A percentile compares a stretch with the other conserved stretches of the same genome.
Evolutionary conservation across 345 rosid species (phyloP).

Genomic region (Ricinus communis): DNA sequence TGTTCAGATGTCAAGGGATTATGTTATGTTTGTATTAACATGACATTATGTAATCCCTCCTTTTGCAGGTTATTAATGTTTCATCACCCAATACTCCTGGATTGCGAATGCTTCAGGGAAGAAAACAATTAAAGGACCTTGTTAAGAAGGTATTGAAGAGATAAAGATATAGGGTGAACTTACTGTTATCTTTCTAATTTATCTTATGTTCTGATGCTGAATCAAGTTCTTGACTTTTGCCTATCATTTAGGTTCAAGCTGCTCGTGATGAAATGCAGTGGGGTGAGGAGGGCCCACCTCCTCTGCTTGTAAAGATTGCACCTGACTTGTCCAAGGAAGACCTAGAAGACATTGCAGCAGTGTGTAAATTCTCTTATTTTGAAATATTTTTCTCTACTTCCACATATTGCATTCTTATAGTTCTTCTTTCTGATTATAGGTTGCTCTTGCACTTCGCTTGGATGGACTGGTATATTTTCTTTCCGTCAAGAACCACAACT

Average conservation of each 20-base stretch:
- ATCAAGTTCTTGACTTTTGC: conserved; percentile 1
- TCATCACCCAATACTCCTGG: conserved; percentile 99
- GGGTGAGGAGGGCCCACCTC: conserved; percentile 99
- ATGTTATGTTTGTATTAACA: neutral
- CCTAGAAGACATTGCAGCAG: conserved; percentile 98
- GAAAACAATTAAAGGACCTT: conserved; percentile 90
- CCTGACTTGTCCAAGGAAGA: conserved; percentile 95
- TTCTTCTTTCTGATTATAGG: conserved; percentile 52
- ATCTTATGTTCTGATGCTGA: conserved; percentile 5
- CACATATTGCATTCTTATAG: conserved; percentile 25
- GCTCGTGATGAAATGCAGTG: conserved; percentile 99
- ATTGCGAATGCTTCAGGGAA: conserved; percentile 92
- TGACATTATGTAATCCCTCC: conserved; percentile 9
- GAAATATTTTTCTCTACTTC: conserved; percentile 1
- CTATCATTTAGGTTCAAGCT: conserved; percentile 73
- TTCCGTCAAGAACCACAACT: conserved; percentile 1
- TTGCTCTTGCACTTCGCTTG: conserved; percentile 89
- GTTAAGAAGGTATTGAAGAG: conserved; percentile 87
- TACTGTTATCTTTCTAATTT: neutral
- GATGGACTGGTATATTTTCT: conserved; percentile 83
- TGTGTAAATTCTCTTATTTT: conserved; percentile 30
- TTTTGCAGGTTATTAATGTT: conserved; percentile 79
- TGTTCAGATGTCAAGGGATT: neutral
- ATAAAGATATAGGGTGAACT: conserved; percentile 11
- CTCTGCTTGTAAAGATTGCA: conserved; percentile 92